Conservation (phyloP, 23 red algal genomes). For the Agarophyton chilense region DNA sequence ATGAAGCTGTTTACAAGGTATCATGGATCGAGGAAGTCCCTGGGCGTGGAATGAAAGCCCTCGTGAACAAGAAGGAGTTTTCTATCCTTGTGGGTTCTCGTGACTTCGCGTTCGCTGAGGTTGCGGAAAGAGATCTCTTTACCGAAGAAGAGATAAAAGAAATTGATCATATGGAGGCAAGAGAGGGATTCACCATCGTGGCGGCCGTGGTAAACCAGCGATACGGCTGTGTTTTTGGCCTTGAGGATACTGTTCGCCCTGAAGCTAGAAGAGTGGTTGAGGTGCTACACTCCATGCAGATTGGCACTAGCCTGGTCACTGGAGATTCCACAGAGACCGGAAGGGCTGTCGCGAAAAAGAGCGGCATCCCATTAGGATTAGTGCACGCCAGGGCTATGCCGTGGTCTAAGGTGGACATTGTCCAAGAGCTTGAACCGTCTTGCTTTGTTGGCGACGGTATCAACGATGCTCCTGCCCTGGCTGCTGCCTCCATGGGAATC, state of each 20-base stretch:
- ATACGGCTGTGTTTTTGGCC: slow-evolving; percentile 67
- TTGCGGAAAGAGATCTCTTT: slow-evolving; percentile 29
- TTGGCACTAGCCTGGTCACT: slow-evolving; percentile 71
- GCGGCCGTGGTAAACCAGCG: slow-evolving; percentile 68
- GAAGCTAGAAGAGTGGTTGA: slow-evolving; percentile 72
- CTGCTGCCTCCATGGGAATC: slow-evolving; percentile 85
- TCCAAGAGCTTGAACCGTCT: slow-evolving; percentile 27
- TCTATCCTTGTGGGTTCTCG: slow-evolving; percentile 50
- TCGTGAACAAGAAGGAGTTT: slow-evolving; percentile 46
- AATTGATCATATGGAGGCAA: slow-evolving; percentile 57
- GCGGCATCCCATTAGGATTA: slow-evolving; percentile 61
- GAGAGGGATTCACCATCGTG: slow-evolving; percentile 80
- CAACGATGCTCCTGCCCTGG: slow-evolving; percentile 94
- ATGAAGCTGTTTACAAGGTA: slow-evolving; percentile 19
- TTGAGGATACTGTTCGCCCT: slow-evolving; percentile 89
- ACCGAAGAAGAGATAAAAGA: slow-evolving; percentile 39
- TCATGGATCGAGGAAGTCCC: slow-evolving; percentile 49
- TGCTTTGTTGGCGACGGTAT: slow-evolving; percentile 95
- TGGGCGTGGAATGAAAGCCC: slow-evolving; percentile 60
- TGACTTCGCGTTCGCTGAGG: slow-evolving; percentile 41
- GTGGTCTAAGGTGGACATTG: slow-evolving; percentile 66
- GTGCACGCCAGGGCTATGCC: slow-evolving; percentile 78
- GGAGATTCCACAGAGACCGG: slow-evolving; percentile 76
- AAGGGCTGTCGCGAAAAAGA: slow-evolving; percentile 37
- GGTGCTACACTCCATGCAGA: slow-evolving; percentile 38